Percentiles rank a stretch among this genome's conserved stretches.
Evolutionary conservation across 768 basidiomycete genomes (phyloP).

Genomic region (Boletales sp.): DNA sequence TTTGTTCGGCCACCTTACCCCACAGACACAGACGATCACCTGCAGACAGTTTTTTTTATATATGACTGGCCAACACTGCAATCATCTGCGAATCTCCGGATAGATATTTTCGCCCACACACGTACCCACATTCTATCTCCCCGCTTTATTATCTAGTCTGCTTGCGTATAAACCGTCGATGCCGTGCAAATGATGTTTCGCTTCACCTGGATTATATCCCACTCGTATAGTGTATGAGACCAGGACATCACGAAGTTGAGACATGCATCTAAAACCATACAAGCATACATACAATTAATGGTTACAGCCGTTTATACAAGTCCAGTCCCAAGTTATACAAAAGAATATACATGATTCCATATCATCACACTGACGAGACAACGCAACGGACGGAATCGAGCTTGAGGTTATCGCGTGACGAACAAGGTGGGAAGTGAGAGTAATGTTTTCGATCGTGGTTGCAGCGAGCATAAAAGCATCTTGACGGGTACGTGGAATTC

Average conservation of each 20-base stretch:
- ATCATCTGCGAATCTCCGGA: not conserved
- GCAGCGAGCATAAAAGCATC: constrained; percentile 19
- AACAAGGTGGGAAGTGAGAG: constrained; percentile 4
- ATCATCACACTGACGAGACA: constrained; percentile 23
- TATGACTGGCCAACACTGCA: not conserved
- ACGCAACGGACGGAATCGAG: constrained; percentile 6
- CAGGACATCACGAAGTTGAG: not conserved
- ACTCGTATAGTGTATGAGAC: too few relatives aligned
- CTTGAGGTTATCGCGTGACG: constrained; percentile 19
- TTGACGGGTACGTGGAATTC: constrained; percentile 6
- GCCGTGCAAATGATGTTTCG: not conserved
- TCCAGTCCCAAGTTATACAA: constrained; percentile 22
- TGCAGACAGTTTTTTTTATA: not conserved
- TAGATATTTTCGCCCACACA: not conserved
- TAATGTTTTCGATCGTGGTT: not conserved
- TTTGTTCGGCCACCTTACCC: not conserved
- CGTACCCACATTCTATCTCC: not conserved
- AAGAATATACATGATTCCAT: constrained; percentile 31
- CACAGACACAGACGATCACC: not conserved
- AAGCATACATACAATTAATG: constrained; percentile 22
- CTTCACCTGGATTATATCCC: not conserved
- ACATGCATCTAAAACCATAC: constrained; percentile 2
- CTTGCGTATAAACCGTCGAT: not conserved
- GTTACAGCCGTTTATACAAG: constrained; percentile 21
- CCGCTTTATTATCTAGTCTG: not conserved